phyloP scores from a whole-genome alignment of 805 yeast genomes.

The Candida yuanshanica region DNA sequence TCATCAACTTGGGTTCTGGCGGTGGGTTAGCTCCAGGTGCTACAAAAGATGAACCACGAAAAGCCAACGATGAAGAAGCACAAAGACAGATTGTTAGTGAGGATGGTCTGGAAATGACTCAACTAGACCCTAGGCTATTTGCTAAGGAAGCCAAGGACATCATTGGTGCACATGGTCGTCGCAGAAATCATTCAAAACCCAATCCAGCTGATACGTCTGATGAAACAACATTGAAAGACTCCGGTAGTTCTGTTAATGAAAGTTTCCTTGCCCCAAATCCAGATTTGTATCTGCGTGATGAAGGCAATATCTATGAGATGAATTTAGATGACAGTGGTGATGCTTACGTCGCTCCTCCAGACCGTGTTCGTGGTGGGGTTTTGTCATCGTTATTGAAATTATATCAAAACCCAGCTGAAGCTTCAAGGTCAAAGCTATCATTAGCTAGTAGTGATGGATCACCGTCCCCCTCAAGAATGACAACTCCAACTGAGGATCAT shows the following conservation, averaged over 20 bases:
- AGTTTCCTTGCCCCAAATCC: conserved; percentile 36
- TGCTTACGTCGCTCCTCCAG: conserved; percentile 50
- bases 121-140: conserved; percentile 36
- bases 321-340: conserved; percentile 29
- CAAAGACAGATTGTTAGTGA: conserved; percentile 24
- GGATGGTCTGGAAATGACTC: conserved; percentile 40
- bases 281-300: conserved; percentile 32
- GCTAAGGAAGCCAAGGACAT: conserved; percentile 50
- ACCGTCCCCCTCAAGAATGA: conserved; percentile 13
- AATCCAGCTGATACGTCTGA: conserved; percentile 10
- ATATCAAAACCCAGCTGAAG: conserved; percentile 44
- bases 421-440: conserved; percentile 19
- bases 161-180: conserved; percentile 40
- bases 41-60: conserved; percentile 11
- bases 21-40: conserved; percentile 34
- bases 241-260: conserved; percentile 15
- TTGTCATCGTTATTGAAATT: conserved; percentile 69
- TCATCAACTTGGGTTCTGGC: conserved; percentile 25
- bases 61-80: conserved; percentile 31
- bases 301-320: conserved; percentile 21
- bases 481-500: conserved; percentile 14
- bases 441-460: conserved; percentile 12
- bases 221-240: conserved; percentile 20
- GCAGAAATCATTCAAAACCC: conserved; percentile 14
- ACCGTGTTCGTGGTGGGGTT: conserved; percentile 78